phyloP scores from a whole-genome alignment of 495 filamentous ascomycete genomes.

The Staphylotrichum longicolle region DNA sequence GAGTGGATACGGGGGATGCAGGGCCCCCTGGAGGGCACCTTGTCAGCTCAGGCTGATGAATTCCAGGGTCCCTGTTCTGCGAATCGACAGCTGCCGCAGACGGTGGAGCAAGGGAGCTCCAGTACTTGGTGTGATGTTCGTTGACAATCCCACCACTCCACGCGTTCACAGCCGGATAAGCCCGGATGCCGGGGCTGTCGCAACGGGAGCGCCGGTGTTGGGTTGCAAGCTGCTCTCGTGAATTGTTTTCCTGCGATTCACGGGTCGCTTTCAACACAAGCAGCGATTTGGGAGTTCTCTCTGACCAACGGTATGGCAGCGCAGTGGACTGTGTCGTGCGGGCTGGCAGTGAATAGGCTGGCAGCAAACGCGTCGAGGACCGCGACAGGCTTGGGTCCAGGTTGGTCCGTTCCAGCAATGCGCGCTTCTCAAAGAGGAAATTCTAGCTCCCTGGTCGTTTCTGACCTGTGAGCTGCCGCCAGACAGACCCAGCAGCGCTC shows the following conservation, averaged over 20 bases:
- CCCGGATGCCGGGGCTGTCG: conserved; percentile 1
- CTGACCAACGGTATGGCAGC: conserved; percentile 16
- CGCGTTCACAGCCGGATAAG: not conserved
- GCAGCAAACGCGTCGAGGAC: conserved; percentile 21
- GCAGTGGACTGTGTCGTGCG: no score
- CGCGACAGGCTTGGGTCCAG: not conserved
- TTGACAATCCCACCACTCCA: not conserved
- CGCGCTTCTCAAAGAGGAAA: not conserved
- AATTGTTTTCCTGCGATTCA: conserved; percentile 1
- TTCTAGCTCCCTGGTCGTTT: conserved; percentile 5
- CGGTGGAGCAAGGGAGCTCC: not conserved
- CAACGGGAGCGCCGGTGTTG: not conserved
- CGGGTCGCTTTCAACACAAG: conserved; percentile 1
- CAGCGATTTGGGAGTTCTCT: not conserved
- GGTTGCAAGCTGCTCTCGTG: conserved; percentile 18
- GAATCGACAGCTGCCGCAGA: conserved; percentile 17
- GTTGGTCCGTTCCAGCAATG: conserved; percentile 10
- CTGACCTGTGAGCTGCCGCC: not conserved
- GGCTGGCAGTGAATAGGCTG: conserved; percentile 1
- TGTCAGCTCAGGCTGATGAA: conserved; percentile 18
- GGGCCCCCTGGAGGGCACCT: conserved; percentile 14
- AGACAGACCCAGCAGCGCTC: conserved; percentile 8
- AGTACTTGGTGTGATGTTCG: not conserved
- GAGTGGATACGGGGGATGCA: conserved; percentile 24
- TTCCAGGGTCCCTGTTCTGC: conserved; percentile 23